A percentile compares a stretch with the other conserved stretches of the same genome.
phyloP scores from a whole-genome alignment of 116 monocot species.

The Papilionanthe hybrid region DNA sequence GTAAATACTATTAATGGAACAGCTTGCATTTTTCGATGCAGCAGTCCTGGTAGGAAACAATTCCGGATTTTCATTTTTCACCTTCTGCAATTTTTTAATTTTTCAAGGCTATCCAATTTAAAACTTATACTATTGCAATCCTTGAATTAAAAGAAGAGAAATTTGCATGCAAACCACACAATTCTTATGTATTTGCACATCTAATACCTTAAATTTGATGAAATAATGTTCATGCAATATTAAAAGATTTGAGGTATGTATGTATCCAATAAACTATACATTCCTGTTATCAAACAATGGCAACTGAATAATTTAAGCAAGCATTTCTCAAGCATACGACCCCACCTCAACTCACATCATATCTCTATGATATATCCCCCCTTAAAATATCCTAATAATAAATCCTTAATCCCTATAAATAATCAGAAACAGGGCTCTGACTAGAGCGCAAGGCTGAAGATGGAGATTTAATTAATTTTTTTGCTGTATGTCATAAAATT shows the following conservation, averaged over 20 bases:
- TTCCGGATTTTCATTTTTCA: not conserved
- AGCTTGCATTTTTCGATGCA: not conserved
- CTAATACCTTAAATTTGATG: too few relatives aligned
- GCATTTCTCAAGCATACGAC: not conserved
- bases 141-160: not conserved
- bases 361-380: too few relatives aligned
- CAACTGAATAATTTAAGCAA: not conserved
- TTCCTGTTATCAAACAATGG: not conserved
- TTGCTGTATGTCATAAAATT: not conserved
- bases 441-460: too few relatives aligned
- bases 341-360: not conserved
- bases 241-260: too few relatives aligned
- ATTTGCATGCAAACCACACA: not conserved
- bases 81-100: not conserved
- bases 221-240: too few relatives aligned
- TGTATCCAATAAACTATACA: too few relatives aligned
- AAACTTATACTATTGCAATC: too few relatives aligned
- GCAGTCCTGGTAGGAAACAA: not conserved
- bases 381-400: too few relatives aligned
- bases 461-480: not conserved
- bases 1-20: constrained; percentile 5
- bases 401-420: too few relatives aligned
- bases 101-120: too few relatives aligned
- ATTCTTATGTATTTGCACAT: too few relatives aligned
- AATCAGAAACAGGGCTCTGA: too few relatives aligned